A percentile compares a stretch with the other conserved stretches of the same genome.
Conservation (phyloP, 345 rosid genomes). For the Murraya paniculata region DNA sequence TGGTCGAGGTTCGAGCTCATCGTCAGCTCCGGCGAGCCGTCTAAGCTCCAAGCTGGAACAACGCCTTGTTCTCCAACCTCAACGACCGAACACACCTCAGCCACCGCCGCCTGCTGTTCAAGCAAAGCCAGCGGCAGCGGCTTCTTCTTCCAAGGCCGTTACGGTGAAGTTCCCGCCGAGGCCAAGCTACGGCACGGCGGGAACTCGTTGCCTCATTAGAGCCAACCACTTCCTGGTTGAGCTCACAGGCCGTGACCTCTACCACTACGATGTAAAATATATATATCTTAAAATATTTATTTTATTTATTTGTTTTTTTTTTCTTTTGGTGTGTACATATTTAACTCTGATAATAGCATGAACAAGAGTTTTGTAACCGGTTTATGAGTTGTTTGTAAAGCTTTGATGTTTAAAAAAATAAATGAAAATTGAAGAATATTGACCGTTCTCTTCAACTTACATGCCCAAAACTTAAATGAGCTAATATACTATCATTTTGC, state of each 20-base stretch:
- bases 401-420: not conserved
- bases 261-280: conserved; percentile 47
- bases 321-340: not conserved
- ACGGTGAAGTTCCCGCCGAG: conserved; percentile 47
- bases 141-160: conserved; percentile 28
- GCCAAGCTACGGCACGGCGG: conserved; percentile 46
- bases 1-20: not conserved
- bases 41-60: conserved; percentile 1
- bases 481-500: not conserved
- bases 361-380: not conserved
- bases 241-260: conserved; percentile 45
- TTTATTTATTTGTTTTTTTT: not conserved
- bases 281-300: not conserved
- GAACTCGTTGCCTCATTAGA: conserved; percentile 43
- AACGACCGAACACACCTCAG: not conserved
- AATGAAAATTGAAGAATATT: not conserved
- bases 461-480: not conserved
- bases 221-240: conserved; percentile 58
- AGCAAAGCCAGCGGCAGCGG: not conserved
- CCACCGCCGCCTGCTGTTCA: not conserved
- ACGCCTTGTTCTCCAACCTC: conserved; percentile 4
- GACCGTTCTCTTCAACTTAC: not conserved
- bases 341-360: not conserved
- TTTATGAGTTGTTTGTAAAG: not conserved
- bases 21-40: not conserved